A percentile compares a stretch with the other conserved stretches of the same genome.
Conservation (phyloP, 192 early-diverging fungal species). For the Phlyctochytrium planicorne region DNA sequence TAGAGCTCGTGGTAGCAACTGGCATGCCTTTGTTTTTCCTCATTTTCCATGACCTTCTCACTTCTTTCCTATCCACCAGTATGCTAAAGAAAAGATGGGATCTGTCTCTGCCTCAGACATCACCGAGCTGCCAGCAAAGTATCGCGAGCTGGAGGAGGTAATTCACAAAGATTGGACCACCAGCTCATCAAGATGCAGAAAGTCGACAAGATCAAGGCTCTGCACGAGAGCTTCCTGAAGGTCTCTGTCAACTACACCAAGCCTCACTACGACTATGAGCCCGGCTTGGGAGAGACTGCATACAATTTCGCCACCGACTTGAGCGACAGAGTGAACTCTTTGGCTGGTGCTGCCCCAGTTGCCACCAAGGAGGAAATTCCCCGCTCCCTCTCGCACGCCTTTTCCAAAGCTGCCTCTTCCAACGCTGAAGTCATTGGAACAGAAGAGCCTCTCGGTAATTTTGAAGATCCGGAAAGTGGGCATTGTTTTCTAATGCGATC, state of each 20-base stretch:
- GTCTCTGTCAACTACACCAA: constrained; percentile 73
- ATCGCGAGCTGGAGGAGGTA: constrained; percentile 87
- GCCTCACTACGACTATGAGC: constrained; percentile 75
- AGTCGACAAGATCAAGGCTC: constrained; percentile 70
- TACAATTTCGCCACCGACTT: constrained; percentile 71
- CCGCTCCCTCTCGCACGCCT: constrained; percentile 68
- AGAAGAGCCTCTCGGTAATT: constrained; percentile 74
- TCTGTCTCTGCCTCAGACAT: constrained; percentile 64
- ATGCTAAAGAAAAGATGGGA: constrained; percentile 86
- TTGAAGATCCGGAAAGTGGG: no score
- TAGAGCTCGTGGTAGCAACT: constrained; percentile 3
- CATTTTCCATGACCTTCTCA: not conserved
- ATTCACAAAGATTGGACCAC: not conserved
- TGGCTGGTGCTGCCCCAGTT: constrained; percentile 46
- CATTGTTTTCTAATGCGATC: not conserved
- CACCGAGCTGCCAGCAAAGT: constrained; percentile 93
- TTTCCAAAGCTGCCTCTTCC: constrained; percentile 67
- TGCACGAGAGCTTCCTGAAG: constrained; percentile 70
- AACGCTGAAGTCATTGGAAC: constrained; percentile 66
- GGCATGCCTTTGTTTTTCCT: not conserved
- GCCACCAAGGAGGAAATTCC: constrained; percentile 31
- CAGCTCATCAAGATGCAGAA: constrained; percentile 52
- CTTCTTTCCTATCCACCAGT: constrained; percentile 46
- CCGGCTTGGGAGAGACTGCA: constrained; percentile 66
- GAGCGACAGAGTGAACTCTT: constrained; percentile 57